phyloP scores from a whole-genome alignment of 2,329 filamentous ascomycete species.

The Xylaria multiplex region DNA sequence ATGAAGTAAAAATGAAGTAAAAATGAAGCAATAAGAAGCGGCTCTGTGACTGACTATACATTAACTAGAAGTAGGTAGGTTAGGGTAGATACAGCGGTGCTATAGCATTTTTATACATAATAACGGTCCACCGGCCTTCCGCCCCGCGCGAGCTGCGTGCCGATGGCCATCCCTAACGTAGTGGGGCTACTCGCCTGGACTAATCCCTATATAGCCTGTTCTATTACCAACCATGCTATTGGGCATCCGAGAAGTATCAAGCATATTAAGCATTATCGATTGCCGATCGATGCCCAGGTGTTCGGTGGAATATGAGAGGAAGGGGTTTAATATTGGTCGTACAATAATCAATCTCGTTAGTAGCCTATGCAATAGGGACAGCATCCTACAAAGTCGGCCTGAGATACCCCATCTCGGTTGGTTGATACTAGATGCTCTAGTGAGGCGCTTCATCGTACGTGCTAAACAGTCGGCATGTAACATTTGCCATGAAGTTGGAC shows the following conservation, averaged over 20 bases:
- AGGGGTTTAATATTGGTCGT: background rate
- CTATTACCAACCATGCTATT: background rate
- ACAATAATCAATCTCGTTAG: too few species aligned
- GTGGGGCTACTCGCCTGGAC: background rate
- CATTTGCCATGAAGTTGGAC: too few species aligned
- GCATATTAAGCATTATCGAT: too few species aligned
- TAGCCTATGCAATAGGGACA: too few species aligned
- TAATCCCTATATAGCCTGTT: conserved; percentile 10
- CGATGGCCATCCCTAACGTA: conserved; percentile 20
- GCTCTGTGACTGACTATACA: background rate
- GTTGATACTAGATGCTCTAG: too few species aligned
- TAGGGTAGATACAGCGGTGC: too few species aligned
- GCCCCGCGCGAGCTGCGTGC: conserved; percentile 23
- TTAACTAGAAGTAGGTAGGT: too few species aligned
- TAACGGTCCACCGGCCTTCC: conserved; percentile 4
- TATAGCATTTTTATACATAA: background rate
- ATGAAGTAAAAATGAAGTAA: background rate
- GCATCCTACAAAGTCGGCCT: too few species aligned
- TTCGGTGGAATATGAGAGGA: background rate
- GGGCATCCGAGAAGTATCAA: too few species aligned
- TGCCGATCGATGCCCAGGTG: background rate
- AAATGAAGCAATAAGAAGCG: background rate
- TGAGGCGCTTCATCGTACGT: too few species aligned
- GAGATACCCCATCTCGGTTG: too few species aligned
- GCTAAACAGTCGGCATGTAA: too few species aligned